These are phyloP conservation scores for Amaranthus palmeri DNA, from an alignment of 148 eudicot species.

Conservation along the genomic window DNA sequence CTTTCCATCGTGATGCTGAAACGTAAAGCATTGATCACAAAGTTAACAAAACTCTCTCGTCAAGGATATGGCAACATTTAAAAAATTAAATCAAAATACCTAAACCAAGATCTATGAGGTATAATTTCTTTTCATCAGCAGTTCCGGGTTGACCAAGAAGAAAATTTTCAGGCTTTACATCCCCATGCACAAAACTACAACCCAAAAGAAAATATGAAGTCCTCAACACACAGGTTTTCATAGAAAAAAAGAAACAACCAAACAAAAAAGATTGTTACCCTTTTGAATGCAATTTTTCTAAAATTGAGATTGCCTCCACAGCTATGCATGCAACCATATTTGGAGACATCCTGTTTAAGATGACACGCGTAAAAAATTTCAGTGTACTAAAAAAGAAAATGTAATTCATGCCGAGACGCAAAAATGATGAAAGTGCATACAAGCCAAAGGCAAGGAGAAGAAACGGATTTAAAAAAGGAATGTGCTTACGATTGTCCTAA, in stretches of 20 bases:
- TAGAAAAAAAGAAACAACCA: background rate
- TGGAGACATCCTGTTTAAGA: conserved; percentile 77
- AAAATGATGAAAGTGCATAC: background rate
- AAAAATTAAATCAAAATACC: conserved; percentile 39
- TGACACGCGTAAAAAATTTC: background rate
- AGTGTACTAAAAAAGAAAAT: background rate
- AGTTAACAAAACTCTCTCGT: conserved; percentile 9
- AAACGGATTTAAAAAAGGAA: background rate
- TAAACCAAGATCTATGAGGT: conserved; percentile 91
- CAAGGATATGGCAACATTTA: background rate
- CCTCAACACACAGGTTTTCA: background rate
- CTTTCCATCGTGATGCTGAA: conserved; percentile 93
- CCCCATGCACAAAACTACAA: conserved; percentile 89
- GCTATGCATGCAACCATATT: conserved; percentile 92
- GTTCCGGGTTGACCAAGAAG: conserved; percentile 84
- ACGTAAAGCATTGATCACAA: conserved; percentile 16
- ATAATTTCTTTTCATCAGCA: conserved; percentile 83
- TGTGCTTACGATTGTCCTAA: conserved; percentile 85
- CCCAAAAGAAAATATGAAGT: conserved; percentile 3
- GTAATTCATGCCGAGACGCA: background rate
- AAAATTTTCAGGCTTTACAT: conserved; percentile 93
- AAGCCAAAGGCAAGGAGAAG: background rate
- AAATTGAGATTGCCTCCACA: conserved; percentile 89
- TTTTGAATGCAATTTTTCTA: conserved; percentile 84
- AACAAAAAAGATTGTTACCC: conserved; percentile 42